A percentile compares a stretch with the other conserved stretches of the same genome.
These are phyloP conservation scores for Puccinia novopanici DNA, from an alignment of 1,284 basidiomycete species.

Conservation along the genomic window DNA sequence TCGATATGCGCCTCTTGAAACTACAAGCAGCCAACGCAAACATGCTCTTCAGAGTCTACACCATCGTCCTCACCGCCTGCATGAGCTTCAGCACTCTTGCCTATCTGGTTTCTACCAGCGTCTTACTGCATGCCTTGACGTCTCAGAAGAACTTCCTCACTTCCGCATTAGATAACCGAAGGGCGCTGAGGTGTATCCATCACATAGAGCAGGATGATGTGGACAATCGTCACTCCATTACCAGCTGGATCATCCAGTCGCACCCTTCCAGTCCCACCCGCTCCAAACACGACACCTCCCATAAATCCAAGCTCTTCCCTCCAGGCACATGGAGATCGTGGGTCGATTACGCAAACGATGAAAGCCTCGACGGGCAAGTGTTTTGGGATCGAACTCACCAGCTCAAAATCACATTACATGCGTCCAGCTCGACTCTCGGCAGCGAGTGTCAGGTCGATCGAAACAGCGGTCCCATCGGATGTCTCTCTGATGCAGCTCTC, in stretches of 20 bases:
- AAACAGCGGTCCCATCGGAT: not conserved
- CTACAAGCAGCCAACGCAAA: not conserved
- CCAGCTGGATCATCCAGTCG: slow-evolving; percentile 17
- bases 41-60: not conserved
- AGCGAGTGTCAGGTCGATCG: not conserved
- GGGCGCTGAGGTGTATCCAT: slow-evolving; percentile 4
- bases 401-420: not conserved
- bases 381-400: slow-evolving; percentile 2
- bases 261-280: not conserved
- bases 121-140: slow-evolving; percentile 7
- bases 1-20: not conserved
- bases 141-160: slow-evolving; percentile 28
- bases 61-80: slow-evolving; percentile 8
- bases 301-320: not conserved
- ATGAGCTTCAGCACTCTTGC: not conserved
- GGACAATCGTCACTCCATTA: slow-evolving; percentile 5
- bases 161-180: slow-evolving; percentile 9
- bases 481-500: not conserved
- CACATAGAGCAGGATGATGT: not conserved
- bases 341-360: slow-evolving; percentile 27
- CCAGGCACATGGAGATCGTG: slow-evolving; percentile 29
- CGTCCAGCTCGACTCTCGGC: not conserved
- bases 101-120: not conserved
- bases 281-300: not conserved
- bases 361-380: not conserved